Base-by-base conservation (phyloP, 345 rosid genomes). In the Populus euphratica region DNA sequence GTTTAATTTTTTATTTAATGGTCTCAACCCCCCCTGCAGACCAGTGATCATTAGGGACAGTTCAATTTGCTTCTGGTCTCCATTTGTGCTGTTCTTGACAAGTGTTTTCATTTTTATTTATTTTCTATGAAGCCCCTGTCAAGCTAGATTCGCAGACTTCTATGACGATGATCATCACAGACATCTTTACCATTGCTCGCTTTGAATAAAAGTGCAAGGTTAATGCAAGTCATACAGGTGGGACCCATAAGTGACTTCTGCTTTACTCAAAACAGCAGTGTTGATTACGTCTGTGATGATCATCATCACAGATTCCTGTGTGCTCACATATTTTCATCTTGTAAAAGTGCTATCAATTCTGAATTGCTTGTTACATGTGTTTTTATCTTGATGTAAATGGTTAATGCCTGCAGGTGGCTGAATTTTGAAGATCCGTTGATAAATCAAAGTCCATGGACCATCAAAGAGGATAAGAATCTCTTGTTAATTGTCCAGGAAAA, bases 401-500 rank as follows among this genome's bases (percentile, higher is more conserved):
- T 73, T 73, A 18, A 67, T 77, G 63, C 44, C 49, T 82, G 78
- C 87, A 96, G 98, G 86, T 96, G 97, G 99, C 77, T 92, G 88
- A 93, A 88, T 83, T 84, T 84, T 65, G 96, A 89, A 87, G 96
- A 93, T 83, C 90, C 96, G 72, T 82, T 92, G 79, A 87, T 96
- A 67, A 93, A 96, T 86, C 83, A 80, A 5, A 52, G 74, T 67
- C 76, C 70, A 6, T 93, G 98, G 97, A 88, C 91, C 70, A 81
- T 72, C 7, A 82, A 87, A 80, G 98, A 96, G 88, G 96, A 92
- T 69, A 90, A 91, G 77, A 81, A 78, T 20, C 93, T 96, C 74
- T 75, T 84, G 76, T 70, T 75, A 39, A 79, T 90, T 76, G 85
- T 92, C 77, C 91, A 89, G 82, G 85, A 87, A 78, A 90, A 83